These are phyloP conservation scores for Acer yangbiense DNA, from an alignment of 345 rosid species.

Conservation along the genomic window DNA sequence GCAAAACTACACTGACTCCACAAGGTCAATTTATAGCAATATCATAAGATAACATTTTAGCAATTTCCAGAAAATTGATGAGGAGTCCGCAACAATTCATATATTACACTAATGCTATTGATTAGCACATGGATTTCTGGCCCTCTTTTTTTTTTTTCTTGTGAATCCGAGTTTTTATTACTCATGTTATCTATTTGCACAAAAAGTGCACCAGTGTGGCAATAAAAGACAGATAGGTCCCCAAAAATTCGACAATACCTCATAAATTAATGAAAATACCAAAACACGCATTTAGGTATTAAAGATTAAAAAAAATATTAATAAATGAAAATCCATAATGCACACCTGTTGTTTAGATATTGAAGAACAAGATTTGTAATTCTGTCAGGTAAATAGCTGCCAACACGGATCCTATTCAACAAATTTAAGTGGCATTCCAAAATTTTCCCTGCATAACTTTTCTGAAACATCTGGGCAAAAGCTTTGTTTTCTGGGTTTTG, in stretches of 20 bases:
- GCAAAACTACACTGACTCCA: neutral
- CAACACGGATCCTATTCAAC: slow-evolving; percentile 77
- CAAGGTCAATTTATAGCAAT: neutral
- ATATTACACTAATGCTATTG: neutral
- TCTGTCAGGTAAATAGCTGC: slow-evolving; percentile 96
- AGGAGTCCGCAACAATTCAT: neutral
- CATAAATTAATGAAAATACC: neutral
- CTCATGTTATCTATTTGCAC: neutral
- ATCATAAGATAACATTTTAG: neutral
- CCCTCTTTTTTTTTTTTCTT: neutral
- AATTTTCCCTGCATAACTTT: slow-evolving; percentile 88
- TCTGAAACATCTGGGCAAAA: slow-evolving; percentile 91
- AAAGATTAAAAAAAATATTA: neutral
- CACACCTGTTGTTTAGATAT: slow-evolving; percentile 91
- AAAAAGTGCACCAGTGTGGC: neutral
- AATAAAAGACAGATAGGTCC: neutral
- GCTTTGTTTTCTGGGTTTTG: slow-evolving; percentile 84
- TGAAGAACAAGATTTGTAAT: slow-evolving; percentile 94
- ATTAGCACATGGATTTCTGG: neutral
- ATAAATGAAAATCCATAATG: neutral
- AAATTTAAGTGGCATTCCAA: slow-evolving; percentile 89
- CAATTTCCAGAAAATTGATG: neutral
- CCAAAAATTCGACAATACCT: neutral
- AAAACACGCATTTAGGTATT: neutral
- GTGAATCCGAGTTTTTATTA: neutral